Conservation (phyloP, 1,284 basidiomycete species). For the Trametes sp. region DNA sequence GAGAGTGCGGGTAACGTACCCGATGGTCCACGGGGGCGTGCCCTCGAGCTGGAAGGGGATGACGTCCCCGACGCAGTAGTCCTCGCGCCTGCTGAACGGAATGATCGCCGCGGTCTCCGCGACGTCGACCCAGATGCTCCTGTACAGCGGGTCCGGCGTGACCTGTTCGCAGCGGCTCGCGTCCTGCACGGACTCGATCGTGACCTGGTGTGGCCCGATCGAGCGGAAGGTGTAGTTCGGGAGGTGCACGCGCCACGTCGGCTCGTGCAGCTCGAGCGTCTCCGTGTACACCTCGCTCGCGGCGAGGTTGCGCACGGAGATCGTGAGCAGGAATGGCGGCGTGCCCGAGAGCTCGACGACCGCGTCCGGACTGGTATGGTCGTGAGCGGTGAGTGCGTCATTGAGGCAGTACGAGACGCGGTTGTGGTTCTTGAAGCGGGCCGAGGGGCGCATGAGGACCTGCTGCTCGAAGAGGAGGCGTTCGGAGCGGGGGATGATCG, state of each 20-base stretch:
- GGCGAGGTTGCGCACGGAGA: constrained; percentile 80
- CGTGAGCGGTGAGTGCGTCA: constrained; percentile 66
- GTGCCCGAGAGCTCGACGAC: constrained; percentile 73
- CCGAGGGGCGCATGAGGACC: constrained; percentile 79
- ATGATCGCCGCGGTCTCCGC: constrained; percentile 95
- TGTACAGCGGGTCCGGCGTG: constrained; percentile 66
- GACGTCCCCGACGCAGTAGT: constrained; percentile 92
- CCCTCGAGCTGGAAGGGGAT: constrained; percentile 95
- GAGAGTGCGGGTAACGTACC: constrained; percentile 54
- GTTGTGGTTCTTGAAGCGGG: constrained; percentile 73
- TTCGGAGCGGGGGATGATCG: constrained; percentile 67
- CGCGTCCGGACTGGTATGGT: constrained; percentile 63
- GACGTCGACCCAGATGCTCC: constrained; percentile 84
- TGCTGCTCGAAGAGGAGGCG: constrained; percentile 85
- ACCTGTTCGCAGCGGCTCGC: constrained; percentile 82
- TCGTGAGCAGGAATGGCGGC: constrained; percentile 85
- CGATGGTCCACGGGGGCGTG: constrained; percentile 94
- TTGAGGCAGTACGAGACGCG: constrained; percentile 81
- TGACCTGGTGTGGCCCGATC: constrained; percentile 83
- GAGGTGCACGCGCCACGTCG: constrained; percentile 80
- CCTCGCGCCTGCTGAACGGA: constrained; percentile 77
- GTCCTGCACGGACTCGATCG: constrained; percentile 79
- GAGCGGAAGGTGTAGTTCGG: constrained; percentile 78
- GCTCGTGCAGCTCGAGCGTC: constrained; percentile 63
- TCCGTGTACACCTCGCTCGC: constrained; percentile 69